A percentile compares a stretch with the other conserved stretches of the same genome.
phyloP scores from a whole-genome alignment of 2,329 filamentous ascomycete genomes.

The Cercospora zeina region DNA sequence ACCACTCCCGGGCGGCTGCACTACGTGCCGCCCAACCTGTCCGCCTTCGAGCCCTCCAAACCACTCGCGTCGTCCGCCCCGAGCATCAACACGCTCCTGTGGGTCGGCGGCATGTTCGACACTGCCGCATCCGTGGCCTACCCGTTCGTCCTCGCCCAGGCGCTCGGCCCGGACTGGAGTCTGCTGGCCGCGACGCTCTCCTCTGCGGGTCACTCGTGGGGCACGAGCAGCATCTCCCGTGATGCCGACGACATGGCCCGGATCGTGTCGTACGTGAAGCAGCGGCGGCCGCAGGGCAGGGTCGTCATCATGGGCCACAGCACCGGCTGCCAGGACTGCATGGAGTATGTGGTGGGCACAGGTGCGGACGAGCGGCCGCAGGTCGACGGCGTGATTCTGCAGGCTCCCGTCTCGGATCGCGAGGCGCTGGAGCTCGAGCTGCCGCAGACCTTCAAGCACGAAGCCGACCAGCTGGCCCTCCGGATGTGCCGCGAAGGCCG shows the following conservation, averaged over 20 bases:
- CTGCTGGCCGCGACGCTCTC: conserved; percentile 46
- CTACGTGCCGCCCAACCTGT: conserved; percentile 44
- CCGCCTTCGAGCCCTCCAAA: conserved; percentile 49
- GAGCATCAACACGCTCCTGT: conserved; percentile 62
- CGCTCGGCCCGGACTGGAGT: conserved; percentile 54
- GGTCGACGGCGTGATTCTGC: conserved; percentile 75
- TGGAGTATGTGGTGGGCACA: conserved; percentile 58
- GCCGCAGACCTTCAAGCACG: conserved; percentile 47
- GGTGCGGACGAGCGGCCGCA: conserved; percentile 46
- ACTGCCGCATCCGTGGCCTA: conserved; percentile 67
- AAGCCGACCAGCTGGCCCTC: conserved; percentile 49
- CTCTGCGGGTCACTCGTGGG: conserved; percentile 59
- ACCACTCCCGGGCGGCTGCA: conserved; percentile 36
- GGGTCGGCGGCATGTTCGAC: conserved; percentile 70
- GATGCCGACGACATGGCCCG: conserved; percentile 57
- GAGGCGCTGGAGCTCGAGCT: conserved; percentile 59
- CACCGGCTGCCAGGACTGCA: conserved; percentile 67
- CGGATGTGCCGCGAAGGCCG: conserved; percentile 48
- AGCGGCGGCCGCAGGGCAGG: conserved; percentile 48
- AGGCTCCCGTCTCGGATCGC: conserved; percentile 76
- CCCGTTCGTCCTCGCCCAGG: conserved; percentile 51
- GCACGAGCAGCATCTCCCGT: conserved; percentile 52
- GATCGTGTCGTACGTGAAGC: conserved; percentile 54
- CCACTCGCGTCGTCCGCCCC: conserved; percentile 26
- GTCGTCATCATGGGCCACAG: conserved; percentile 70